A percentile compares a stretch with the other conserved stretches of the same genome.
Evolutionary conservation across 441 rosid genomes (phyloP).

Genomic region (Biscutella laevigata): DNA sequence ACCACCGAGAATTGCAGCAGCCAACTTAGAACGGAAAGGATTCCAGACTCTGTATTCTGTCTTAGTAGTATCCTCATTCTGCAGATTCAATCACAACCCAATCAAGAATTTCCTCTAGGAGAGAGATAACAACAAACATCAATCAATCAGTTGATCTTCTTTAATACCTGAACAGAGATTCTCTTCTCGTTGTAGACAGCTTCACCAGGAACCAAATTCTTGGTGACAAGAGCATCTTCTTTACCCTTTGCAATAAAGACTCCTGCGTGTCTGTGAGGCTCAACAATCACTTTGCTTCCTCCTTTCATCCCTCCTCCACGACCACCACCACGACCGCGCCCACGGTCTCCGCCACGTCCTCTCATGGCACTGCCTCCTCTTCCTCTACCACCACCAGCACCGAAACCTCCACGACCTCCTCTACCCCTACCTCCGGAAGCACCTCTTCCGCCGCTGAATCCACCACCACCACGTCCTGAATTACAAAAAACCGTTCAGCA

Average conservation of each 20-base stretch:
- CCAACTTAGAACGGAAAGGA: constrained; percentile 86
- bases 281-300: constrained; percentile 78
- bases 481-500: constrained; percentile 3
- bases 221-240: constrained; percentile 93
- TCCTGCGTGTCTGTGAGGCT: constrained; percentile 89
- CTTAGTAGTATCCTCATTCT: constrained; percentile 90
- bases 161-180: constrained; percentile 63
- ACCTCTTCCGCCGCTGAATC: constrained; percentile 32
- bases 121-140: not conserved
- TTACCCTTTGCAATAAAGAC: constrained; percentile 89
- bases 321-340: constrained; percentile 35
- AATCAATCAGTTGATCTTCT: not conserved
- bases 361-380: no score
- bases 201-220: constrained; percentile 87
- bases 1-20: constrained; percentile 91
- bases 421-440: constrained; percentile 37
- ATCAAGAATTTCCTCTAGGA: not conserved
- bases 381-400: constrained; percentile 24
- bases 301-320: constrained; percentile 90
- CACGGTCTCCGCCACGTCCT: constrained; percentile 35
- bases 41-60: constrained; percentile 88
- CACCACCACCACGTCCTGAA: constrained; percentile 20
- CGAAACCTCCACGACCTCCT: constrained; percentile 22
- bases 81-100: constrained; percentile 7
- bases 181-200: constrained; percentile 95